Evolutionary conservation across 192 early-diverging fungal species (phyloP).

Genomic region (Podila horticola): DNA sequence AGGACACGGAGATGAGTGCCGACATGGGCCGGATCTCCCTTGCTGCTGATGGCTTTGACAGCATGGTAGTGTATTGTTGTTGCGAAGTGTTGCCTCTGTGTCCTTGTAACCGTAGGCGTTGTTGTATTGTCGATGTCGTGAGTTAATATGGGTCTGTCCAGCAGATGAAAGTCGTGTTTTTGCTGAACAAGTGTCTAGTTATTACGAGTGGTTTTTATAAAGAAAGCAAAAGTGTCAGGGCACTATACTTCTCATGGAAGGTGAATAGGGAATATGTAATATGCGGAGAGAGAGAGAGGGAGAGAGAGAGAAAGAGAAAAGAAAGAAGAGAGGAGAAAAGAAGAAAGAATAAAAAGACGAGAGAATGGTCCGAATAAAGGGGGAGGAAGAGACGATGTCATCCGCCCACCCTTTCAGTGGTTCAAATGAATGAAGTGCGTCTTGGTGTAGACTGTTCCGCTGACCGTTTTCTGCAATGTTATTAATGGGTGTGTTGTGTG

Average conservation of each 20-base stretch:
- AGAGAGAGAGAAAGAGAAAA: neutral
- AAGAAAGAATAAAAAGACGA: neutral
- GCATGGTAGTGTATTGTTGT: constrained; percentile 5
- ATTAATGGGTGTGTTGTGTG: too few species aligned
- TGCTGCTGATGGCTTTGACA: constrained; percentile 22
- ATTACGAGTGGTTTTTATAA: neutral
- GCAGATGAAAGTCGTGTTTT: neutral
- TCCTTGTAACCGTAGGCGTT: neutral
- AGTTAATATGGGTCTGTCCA: neutral
- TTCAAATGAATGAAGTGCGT: too few species aligned
- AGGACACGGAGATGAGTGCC: constrained; percentile 47
- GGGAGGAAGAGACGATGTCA: neutral
- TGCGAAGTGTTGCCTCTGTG: neutral
- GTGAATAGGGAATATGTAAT: neutral
- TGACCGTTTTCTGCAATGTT: too few species aligned
- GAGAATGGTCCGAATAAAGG: neutral
- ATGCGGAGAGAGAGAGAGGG: neutral
- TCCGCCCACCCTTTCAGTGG: neutral
- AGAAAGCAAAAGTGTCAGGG: neutral
- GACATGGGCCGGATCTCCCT: constrained; percentile 40
- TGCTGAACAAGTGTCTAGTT: constrained; percentile 1
- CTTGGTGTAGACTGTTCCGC: too few species aligned
- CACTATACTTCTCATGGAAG: neutral
- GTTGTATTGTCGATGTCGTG: neutral
- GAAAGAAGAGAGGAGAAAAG: neutral